Conservation (phyloP, 1,284 basidiomycete genomes). For the Rhodotorula sp. region DNA sequence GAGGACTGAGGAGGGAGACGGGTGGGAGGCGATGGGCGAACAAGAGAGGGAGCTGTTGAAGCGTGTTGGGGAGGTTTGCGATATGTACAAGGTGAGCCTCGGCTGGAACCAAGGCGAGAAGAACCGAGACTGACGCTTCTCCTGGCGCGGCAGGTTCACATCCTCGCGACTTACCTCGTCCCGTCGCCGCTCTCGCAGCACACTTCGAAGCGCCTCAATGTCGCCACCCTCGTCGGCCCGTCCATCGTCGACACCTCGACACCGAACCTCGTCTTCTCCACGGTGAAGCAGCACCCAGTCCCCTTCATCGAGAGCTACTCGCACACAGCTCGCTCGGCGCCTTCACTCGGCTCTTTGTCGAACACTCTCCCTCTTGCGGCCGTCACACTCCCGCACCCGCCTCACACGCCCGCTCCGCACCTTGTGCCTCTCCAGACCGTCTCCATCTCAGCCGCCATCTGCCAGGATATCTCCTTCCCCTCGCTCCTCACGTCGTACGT, state of each 20-base stretch:
- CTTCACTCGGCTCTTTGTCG: neutral
- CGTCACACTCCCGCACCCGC: conserved; percentile 3
- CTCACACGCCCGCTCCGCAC: neutral
- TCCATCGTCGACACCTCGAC: neutral
- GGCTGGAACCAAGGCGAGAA: no score
- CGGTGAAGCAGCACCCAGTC: conserved; percentile 33
- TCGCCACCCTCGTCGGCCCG: conserved; percentile 31
- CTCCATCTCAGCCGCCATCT: conserved; percentile 12
- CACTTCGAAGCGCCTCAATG: conserved; percentile 9
- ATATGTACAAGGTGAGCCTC: conserved; percentile 16
- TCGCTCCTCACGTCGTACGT: conserved; percentile 2
- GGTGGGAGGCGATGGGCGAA: conserved; percentile 13
- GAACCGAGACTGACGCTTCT: no score
- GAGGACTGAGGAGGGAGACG: neutral
- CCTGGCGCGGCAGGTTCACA: neutral
- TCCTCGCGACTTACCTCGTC: conserved; percentile 30
- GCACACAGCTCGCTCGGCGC: neutral
- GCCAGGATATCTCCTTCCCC: conserved; percentile 28
- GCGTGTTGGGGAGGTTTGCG: conserved; percentile 12
- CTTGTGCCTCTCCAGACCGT: conserved; percentile 11
- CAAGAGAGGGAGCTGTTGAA: conserved; percentile 12
- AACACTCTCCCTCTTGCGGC: conserved; percentile 5
- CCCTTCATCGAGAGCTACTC: conserved; percentile 29
- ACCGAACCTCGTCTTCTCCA: conserved; percentile 19
- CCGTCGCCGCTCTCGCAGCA: neutral